These are phyloP conservation scores for Floccularia luteovirens DNA, from an alignment of 768 basidiomycete genomes.

Conservation along the genomic window DNA sequence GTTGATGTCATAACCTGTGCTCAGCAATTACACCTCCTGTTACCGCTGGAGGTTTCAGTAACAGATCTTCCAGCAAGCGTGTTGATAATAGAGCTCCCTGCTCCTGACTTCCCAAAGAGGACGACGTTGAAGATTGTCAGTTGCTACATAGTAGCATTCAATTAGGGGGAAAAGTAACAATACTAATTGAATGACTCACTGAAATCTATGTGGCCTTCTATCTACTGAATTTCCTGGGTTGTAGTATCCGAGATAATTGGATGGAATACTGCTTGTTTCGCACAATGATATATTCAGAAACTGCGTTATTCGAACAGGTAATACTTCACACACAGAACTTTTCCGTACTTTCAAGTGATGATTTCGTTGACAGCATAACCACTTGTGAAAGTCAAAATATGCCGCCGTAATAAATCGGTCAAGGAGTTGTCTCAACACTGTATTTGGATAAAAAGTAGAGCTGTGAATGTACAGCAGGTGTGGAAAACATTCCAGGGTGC, in stretches of 20 bases:
- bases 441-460: too few species aligned
- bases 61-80: slow-evolving; percentile 20
- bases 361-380: too few species aligned
- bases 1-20: slow-evolving; percentile 13
- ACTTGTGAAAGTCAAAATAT: too few species aligned
- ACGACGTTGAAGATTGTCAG: slow-evolving; percentile 16
- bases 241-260: not conserved
- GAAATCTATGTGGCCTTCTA: too few species aligned
- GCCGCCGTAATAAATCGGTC: not conserved
- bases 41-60: slow-evolving; percentile 21
- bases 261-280: not conserved
- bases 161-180: not conserved
- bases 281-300: not conserved
- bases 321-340: too few species aligned
- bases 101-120: slow-evolving; percentile 32
- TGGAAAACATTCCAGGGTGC: too few species aligned
- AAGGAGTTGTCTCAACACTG: too few species aligned
- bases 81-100: slow-evolving; percentile 31
- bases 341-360: too few species aligned
- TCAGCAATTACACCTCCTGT: slow-evolving; percentile 24
- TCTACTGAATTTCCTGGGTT: not conserved
- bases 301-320: too few species aligned
- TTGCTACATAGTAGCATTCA: not conserved
- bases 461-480: too few species aligned
- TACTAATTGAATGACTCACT: not conserved